Base-by-base conservation (phyloP, 805 yeast species). In the Candida rishiriensis region DNA sequence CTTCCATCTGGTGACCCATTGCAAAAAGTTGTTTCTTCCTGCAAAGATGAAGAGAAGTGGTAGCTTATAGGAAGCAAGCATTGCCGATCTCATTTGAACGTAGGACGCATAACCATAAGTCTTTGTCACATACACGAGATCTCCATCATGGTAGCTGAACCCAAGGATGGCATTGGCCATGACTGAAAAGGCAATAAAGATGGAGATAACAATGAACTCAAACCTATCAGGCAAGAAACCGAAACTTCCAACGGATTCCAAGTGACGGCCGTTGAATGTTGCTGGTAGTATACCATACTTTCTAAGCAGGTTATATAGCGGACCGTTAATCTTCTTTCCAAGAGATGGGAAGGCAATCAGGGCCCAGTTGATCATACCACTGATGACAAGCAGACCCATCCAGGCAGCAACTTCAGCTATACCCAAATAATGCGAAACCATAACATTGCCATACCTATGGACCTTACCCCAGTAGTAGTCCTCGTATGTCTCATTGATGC, bases 1-100 rank as follows among this genome's bases (percentile, higher is more conserved):
- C 13, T 68, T 66, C 83, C 84, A 77, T 21, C 83, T 75, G 1
- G 87, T 77, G 14, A 76, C 14, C 76, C 78, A 76, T 47, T 74
- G 79, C 45, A 82, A 59, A 39, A 83, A 59, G 55, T 81, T 82
- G 60, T 82, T 82, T 52, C 87, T 65, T 35, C 85, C 79, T 2
- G 85, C 81, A 56, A 81, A 79, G 40, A 80, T 60, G 29, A 78
- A 65, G 37, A 80, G 49, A 37, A 79, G 59, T 3, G 88, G 87
- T 32, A 72, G 36, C 46, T 67, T 61, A 63, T 72, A 60, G n/a
- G 72, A 68, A 3, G 70, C 59, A 37, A 78, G 55, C 26, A 80
- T 70, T 2, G 80, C 85, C 1, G 80, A 53, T 53, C 87, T 66
- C 52, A 78, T 78, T 32, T 75, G 79, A 39, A 61, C 48, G 42